Base-by-base conservation (phyloP, 106 monocot genomes). In the Allium fistulosum region DNA sequence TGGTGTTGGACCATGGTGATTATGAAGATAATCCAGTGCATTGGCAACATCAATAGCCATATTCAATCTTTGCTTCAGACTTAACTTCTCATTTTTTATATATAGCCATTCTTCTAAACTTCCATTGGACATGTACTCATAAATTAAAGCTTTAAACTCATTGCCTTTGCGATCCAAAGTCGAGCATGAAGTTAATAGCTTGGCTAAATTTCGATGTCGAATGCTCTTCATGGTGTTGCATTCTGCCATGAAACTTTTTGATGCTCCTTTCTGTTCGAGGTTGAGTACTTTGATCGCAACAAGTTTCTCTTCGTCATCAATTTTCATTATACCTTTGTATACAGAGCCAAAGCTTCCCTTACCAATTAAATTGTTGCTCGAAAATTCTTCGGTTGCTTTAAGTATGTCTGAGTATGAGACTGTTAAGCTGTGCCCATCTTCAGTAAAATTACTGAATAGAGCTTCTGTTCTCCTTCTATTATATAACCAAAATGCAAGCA, bases 71-170 rank as follows among this genome's bases (percentile, higher is more conserved):
- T 61, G 75, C 59, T 49, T 6, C 12, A 75, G 67, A 46, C 10
- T 68, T 53, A 75, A 61, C 2, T 47, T 61, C 9, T 3, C 27
- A 17, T 11, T 65, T 58, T 49, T 50, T 45, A 72, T 60, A 70
- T 84, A 72, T 14, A 84, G 18, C 80, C 84, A 84, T 45, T 65
- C 61, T 8, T 87, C 82, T 10, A 87, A 68, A 59, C 70, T 87
- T 26, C 80, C 80, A 62, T 80, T 87, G 9, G 83, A 71, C 76
- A 87, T 74, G 76, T 67, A 79, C 57, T 76, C 71, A 13, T 80
- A 75, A 6, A 87, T 49, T 8, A 86, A 56, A 51, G 79, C 82
- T 67, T 76, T 86, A 68, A 82, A 86, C 2, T 78, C 78, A 46
- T 78, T 69, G 0, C 81, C 81, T 26, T 28, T 48, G 64, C 28